These are phyloP conservation scores for Pelargonium nanum DNA, from an alignment of 345 rosid genomes.

Conservation along the genomic window DNA sequence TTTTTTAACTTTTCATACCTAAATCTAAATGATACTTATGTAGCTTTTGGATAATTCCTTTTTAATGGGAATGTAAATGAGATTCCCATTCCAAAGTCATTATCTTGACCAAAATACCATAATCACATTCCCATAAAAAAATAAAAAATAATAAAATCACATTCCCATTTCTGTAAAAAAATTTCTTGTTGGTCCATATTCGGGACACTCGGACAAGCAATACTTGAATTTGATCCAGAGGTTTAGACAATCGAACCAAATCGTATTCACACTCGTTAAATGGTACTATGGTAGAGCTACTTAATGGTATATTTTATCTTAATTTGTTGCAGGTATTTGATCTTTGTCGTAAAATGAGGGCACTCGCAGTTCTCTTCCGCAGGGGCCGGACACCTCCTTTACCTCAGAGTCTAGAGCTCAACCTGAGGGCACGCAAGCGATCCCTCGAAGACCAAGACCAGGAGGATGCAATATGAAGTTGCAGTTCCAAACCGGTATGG, in stretches of 20 bases:
- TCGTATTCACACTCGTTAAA: too few species aligned
- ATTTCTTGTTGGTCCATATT: background rate
- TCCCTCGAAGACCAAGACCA: slow-evolving; percentile 69
- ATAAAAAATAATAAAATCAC: too few species aligned
- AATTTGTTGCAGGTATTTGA: slow-evolving; percentile 58
- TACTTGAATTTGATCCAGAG: background rate
- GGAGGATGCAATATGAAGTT: background rate
- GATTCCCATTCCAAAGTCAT: too few species aligned
- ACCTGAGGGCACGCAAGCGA: slow-evolving; percentile 74
- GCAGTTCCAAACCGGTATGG: background rate
- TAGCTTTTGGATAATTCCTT: too few species aligned
- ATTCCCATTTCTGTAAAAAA: too few species aligned
- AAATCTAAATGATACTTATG: background rate
- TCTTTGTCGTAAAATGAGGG: slow-evolving; percentile 76
- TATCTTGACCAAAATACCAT: too few species aligned
- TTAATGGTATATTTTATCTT: background rate
- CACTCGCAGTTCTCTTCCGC: slow-evolving; percentile 3
- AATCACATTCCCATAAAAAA: too few species aligned
- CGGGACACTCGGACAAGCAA: background rate
- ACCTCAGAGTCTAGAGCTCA: slow-evolving; percentile 51
- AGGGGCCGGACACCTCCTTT: background rate
- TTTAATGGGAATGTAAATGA: too few species aligned
- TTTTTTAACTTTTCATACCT: background rate
- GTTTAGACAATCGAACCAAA: background rate
- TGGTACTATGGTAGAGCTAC: too few species aligned